Evolutionary conservation across 2,329 filamentous ascomycete genomes (phyloP), one percentile per base, ranked within the genome.

Genomic region (Verticillium zaregamsianum): DNA sequence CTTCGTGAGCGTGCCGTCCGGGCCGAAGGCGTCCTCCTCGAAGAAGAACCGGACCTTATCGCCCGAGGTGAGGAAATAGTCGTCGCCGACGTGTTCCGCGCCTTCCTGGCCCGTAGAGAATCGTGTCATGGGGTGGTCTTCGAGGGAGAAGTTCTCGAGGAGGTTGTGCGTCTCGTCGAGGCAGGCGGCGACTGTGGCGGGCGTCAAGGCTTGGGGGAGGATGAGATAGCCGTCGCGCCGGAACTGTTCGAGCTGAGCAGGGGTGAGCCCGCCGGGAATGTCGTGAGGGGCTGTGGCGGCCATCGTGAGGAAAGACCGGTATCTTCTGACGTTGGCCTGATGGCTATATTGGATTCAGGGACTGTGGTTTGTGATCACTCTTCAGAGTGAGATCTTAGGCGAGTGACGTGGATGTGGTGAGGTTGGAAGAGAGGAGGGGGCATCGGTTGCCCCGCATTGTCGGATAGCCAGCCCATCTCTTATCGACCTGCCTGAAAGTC

Each of bases 31-130:
- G 76, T 95, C 93, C 76, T 96, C 92, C 77, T 98, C 94, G 76
- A 98, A 96, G 84, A 98, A 98, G 84, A 96, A 98, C 63, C 93
- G 90, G 64, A 98, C 81, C 78, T 97, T 94, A 81, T 98, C 91
- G 64, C 92, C 93, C 3, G 90, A 95, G 1, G 82, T 84, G 3
- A 98, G 86, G 79, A 99, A 98, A 82, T 99, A 99, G 72, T 90
- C 87, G 79, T 98, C 95, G 65, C 94, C 93, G 12, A 97, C 91
- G 77, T 98, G 94, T 64, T 88, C 84, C 55, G 72, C 83, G 78
- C 69, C 87, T 81, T 77, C 88, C 31, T 59, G 58, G 67, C 93
- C 93, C 0, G 94, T 97, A 33, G 90, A 91, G 84, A 99, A 99
- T 72, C 89, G 90, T 9, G 95, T 98, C 83, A 98, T 89, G 1